Base-by-base conservation (phyloP, 345 rosid species). In the Iberis pinnata region DNA sequence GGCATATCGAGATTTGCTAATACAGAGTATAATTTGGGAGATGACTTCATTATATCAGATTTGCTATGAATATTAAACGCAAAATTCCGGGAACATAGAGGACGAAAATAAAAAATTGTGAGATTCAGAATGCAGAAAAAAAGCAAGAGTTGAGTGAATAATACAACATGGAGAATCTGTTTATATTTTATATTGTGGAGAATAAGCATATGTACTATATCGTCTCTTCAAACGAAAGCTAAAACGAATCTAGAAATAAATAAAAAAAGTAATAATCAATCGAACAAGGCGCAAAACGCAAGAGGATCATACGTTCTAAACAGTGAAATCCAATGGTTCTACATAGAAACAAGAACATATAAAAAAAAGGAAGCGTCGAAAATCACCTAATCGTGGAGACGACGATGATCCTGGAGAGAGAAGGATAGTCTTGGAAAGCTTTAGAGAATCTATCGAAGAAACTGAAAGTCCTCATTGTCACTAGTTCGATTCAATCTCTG, bases 301-400 rank as follows among this genome's bases (percentile, higher is more conserved):
- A 36, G 29, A 20, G 43, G 18, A 18, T 56, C 41, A 18, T 43
- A n/a, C n/a, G n/a, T n/a, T n/a, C n/a, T n/a, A n/a, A n/a, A n/a
- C 29, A 4, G 29, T 26, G 29, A 26, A 26, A 26, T 26, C 8
- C 29, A 35, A 4, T n/a, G n/a, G n/a, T n/a, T n/a, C n/a, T n/a
- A n/a, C n/a, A n/a, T n/a, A n/a, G n/a, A n/a, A n/a, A n/a, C 17
- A 14, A 41, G 16, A 49, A 26, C 8, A 51, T 2, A 18, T 22
- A 26, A 20, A 14, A 2, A 4, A 12, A 32, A n/a, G 7, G 36
- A 46, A 44, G 18, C 40, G 33, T 18, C 3, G 41, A 53, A 38
- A n/a, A 64, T 10, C 63, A 88, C 98, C 97, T 76, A 78, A 93
- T 64, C 29, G 99, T 65, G 80, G 84, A 80, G 76, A 88, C 65